Evolutionary conservation across 31 red algal species (phyloP), one percentile per base, ranked within the genome.

Genomic region (Endocladia muricata): DNA sequence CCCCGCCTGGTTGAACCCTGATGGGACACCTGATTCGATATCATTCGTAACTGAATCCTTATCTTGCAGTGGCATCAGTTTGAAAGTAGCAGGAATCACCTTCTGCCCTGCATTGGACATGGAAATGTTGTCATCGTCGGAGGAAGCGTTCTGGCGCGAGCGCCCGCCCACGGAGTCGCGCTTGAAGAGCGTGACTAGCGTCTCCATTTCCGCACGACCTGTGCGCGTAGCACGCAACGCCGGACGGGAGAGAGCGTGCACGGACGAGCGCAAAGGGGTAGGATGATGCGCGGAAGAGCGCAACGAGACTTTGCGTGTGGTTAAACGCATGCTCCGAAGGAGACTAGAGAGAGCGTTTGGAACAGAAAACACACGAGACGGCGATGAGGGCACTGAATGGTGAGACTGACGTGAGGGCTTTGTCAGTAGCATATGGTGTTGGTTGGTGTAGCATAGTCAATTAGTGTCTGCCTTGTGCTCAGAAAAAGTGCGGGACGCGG

Each of bases 1-100:
- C 19, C 60, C 84, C 32, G 84, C 84, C 64, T 88, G 84, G 49
- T 48, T 55, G 73, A 85, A 85, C n/a, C n/a, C n/a, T 1, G 77
- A 51, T 17, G 41, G 61, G 63, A 58, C 49, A 7, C 37, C 60
- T 19, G 30, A 19, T 2, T 64, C 11, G 6, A 43, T 23, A 2
- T 40, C 51, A 1, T 65, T 37, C 7, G 70, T 55, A 5, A 73
- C 39, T 22, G 41, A 3, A 30, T 54, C 22, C 15, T 47, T 47
- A 3, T 32, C 68, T 15, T n/a, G 5, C 28, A 83, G 39, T 8
- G 68, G 56, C 2, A 58, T 57, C n/a, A 68, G 52, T 2, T 40
- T 83, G 22, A 83, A 83, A 33, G 57, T 83, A 58, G 68, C 66
- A 1, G 79, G 79, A 34, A 83, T 54, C 29, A 83, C 41, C 33